Percentiles rank a stretch among this genome's conserved stretches.
These are phyloP conservation scores for Rhodotorula sp. DNA, from an alignment of 1,284 basidiomycete species.

Conservation along the genomic window DNA sequence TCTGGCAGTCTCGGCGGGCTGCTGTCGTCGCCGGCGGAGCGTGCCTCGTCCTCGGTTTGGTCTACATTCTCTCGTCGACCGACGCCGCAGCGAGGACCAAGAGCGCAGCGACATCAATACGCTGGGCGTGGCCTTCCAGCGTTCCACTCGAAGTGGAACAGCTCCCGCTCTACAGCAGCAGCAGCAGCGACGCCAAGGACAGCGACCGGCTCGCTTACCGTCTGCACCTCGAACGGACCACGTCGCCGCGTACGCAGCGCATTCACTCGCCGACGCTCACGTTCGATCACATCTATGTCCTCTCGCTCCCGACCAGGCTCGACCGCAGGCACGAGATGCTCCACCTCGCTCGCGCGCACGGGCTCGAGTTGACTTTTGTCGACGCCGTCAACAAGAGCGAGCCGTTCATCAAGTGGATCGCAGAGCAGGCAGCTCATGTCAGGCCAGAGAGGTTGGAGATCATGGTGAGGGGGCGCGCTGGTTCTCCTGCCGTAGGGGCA, in stretches of 20 bases:
- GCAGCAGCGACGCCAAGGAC: background rate
- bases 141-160: background rate
- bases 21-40: background rate
- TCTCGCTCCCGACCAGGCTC: slow-evolving; percentile 42
- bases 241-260: slow-evolving; percentile 34
- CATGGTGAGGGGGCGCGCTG: slow-evolving; percentile 23
- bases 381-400: slow-evolving; percentile 45
- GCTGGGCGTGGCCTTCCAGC: background rate
- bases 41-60: background rate
- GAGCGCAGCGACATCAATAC: background rate
- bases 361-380: slow-evolving; percentile 45
- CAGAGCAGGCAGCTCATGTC: slow-evolving; percentile 43
- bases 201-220: slow-evolving; percentile 28
- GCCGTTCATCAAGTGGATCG: slow-evolving; percentile 46
- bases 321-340: slow-evolving; percentile 45
- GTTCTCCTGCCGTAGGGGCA: background rate
- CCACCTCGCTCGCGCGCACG: slow-evolving; percentile 44
- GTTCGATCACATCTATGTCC: slow-evolving; percentile 47
- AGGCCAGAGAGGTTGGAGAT: slow-evolving; percentile 33
- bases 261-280: slow-evolving; percentile 44
- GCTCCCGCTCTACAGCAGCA: background rate
- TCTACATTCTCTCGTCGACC: background rate
- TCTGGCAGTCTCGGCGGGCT: background rate
- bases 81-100: slow-evolving; percentile 34
- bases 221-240: slow-evolving; percentile 39